Conservation (phyloP, 495 filamentous ascomycete genomes). For the Staphylotrichum longicolle region DNA sequence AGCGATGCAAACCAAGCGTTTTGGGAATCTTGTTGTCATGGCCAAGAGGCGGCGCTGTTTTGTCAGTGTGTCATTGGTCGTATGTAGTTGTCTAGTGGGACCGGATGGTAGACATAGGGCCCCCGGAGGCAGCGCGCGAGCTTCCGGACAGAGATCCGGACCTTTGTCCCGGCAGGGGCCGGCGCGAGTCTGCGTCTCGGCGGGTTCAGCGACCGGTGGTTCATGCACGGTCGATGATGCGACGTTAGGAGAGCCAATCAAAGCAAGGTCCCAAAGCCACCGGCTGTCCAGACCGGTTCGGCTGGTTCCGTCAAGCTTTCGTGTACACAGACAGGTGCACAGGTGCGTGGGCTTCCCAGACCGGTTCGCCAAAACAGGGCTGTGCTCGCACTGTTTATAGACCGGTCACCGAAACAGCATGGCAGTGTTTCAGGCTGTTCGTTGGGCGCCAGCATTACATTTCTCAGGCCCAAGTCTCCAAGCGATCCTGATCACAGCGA, state of each 20-base stretch:
- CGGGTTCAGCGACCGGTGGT: neutral
- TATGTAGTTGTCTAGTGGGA: neutral
- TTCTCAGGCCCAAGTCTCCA: too few species aligned
- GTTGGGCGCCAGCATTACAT: too few species aligned
- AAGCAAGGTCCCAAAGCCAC: neutral
- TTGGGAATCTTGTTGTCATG: neutral
- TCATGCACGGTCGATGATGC: neutral
- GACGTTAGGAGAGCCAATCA: neutral
- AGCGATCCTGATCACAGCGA: too few species aligned
- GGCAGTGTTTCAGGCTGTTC: too few species aligned
- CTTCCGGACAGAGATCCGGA: too few species aligned
- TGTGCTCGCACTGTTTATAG: too few species aligned
- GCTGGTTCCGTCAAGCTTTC: neutral
- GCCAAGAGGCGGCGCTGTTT: too few species aligned
- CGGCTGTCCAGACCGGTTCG: slow-evolving; percentile 1
- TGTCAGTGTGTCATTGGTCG: neutral
- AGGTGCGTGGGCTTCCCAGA: neutral
- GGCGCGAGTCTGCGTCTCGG: neutral
- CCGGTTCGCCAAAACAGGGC: slow-evolving; percentile 1
- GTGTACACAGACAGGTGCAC: neutral
- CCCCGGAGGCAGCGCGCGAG: too few species aligned
- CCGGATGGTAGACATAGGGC: neutral
- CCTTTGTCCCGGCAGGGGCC: too few species aligned
- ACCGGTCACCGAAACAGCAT: too few species aligned
- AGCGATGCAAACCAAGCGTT: neutral